Conservation (phyloP, 2,329 filamentous ascomycete genomes). For the Chaetomium sp. region DNA sequence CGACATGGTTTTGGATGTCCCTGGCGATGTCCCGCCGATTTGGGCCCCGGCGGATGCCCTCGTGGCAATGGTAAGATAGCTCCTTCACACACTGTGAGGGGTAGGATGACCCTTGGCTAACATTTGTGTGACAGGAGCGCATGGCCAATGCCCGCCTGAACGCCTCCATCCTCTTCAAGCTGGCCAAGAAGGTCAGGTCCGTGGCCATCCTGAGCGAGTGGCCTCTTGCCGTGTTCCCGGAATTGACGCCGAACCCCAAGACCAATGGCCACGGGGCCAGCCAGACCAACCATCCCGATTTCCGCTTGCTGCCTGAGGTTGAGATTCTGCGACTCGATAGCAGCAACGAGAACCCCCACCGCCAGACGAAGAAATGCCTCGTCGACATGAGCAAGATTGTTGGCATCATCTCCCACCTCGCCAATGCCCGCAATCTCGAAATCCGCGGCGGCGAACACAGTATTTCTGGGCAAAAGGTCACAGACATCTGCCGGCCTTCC, state of each 20-base stretch:
- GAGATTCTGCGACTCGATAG: constrained; percentile 6
- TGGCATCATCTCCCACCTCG: neutral
- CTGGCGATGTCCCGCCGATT: neutral
- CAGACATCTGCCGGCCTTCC: neutral
- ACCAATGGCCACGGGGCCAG: neutral
- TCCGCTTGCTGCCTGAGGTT: neutral
- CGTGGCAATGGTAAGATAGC: neutral
- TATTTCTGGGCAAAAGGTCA: neutral
- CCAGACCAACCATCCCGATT: neutral
- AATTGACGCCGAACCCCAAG: neutral
- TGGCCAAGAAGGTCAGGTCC: constrained; percentile 3
- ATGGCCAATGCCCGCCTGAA: constrained; percentile 9
- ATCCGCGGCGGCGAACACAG: neutral
- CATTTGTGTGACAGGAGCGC: neutral
- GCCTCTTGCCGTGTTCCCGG: constrained; percentile 15
- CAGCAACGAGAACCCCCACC: neutral
- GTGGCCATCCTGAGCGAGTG: constrained; percentile 14
- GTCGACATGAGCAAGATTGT: constrained; percentile 2
- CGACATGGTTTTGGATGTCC: neutral
- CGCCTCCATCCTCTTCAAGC: constrained; percentile 10
- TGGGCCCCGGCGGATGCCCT: neutral
- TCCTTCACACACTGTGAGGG: neutral
- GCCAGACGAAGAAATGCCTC: neutral
- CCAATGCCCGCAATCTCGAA: neutral
- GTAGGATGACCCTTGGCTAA: neutral